A percentile compares a stretch with the other conserved stretches of the same genome.
phyloP scores from a whole-genome alignment of 371 early-diverging fungal species.

The Mucor piriformis region DNA sequence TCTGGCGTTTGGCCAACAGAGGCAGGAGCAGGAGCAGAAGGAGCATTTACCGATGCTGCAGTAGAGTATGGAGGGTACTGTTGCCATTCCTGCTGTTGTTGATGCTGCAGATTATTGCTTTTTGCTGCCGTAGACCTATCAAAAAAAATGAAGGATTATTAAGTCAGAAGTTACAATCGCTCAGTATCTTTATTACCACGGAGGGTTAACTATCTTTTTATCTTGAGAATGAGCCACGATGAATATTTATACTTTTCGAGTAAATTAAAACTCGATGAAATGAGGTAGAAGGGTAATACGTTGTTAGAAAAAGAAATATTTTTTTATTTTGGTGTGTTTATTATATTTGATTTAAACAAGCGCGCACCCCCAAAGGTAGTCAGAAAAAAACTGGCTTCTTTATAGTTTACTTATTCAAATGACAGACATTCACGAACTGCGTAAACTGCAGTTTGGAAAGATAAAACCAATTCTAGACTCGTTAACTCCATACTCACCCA shows the following conservation, averaged over 20 bases:
- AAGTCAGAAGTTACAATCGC: neutral
- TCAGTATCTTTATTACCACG: conserved; percentile 20
- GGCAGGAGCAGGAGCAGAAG: conserved; percentile 29
- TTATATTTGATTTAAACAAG: too few relatives aligned
- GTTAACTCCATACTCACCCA: neutral
- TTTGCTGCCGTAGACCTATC: conserved; percentile 2
- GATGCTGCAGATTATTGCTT: conserved; percentile 1
- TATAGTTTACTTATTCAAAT: conserved; percentile 3
- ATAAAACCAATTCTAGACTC: neutral
- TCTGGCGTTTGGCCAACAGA: conserved; percentile 9
- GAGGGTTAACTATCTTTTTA: conserved; percentile 23
- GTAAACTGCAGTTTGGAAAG: neutral
- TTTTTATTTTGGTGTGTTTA: too few relatives aligned
- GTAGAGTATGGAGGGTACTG: neutral
- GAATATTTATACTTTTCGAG: neutral
- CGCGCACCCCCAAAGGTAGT: too few relatives aligned
- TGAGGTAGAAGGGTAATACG: neutral
- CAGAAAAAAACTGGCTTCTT: too few relatives aligned
- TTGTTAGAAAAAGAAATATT: too few relatives aligned
- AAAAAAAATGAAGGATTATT: neutral
- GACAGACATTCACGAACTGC: conserved; percentile 1
- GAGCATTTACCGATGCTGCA: conserved; percentile 28
- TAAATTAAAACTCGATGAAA: neutral
- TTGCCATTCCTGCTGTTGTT: conserved; percentile 8
- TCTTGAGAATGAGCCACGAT: conserved; percentile 33